Conservation (phyloP, 352 stramenopile species). For the Globisporangium okanoganense region DNA sequence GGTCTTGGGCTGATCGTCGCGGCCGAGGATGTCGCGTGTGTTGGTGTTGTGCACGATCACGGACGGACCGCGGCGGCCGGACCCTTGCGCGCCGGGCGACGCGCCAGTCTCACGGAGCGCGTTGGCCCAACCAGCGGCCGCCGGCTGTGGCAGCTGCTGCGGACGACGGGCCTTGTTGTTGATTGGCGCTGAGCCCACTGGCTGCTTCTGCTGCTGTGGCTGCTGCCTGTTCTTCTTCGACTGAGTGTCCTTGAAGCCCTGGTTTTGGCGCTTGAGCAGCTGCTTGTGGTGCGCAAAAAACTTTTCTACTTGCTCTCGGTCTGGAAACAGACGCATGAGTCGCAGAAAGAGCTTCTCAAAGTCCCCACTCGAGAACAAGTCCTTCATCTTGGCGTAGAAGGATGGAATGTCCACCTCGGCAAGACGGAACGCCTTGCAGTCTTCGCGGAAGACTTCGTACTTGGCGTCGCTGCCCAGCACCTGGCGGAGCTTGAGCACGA, state of each 20-base stretch:
- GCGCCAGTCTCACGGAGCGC: conserved; percentile 68
- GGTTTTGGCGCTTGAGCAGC: conserved; percentile 29
- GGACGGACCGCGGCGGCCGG: conserved; percentile 25
- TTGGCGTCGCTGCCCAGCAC: conserved; percentile 74
- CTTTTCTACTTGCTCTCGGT: conserved; percentile 56
- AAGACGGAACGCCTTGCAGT: conserved; percentile 67
- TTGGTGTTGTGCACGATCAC: conserved; percentile 66
- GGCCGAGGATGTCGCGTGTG: conserved; percentile 34
- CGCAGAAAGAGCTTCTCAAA: conserved; percentile 78
- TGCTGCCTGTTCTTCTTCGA: conserved; percentile 50
- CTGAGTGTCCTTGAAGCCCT: conserved; percentile 38
- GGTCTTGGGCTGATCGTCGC: conserved; percentile 31
- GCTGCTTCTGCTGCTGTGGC: conserved; percentile 23
- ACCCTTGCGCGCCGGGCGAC: conserved; percentile 11
- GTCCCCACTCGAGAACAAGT: conserved; percentile 52
- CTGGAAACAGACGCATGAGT: conserved; percentile 69
- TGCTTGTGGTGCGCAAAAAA: conserved; percentile 66
- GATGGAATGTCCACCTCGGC: conserved; percentile 49
- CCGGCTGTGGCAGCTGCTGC: conserved; percentile 29
- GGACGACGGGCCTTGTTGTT: conserved; percentile 8
- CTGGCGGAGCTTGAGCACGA: conserved; percentile 77
- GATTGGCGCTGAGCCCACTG: conserved; percentile 7
- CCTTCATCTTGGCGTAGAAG: conserved; percentile 72
- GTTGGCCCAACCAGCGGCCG: conserved; percentile 64
- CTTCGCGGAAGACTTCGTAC: conserved; percentile 80